Conservation (phyloP, 1,284 basidiomycete species). For the Inonotus obliquus region DNA sequence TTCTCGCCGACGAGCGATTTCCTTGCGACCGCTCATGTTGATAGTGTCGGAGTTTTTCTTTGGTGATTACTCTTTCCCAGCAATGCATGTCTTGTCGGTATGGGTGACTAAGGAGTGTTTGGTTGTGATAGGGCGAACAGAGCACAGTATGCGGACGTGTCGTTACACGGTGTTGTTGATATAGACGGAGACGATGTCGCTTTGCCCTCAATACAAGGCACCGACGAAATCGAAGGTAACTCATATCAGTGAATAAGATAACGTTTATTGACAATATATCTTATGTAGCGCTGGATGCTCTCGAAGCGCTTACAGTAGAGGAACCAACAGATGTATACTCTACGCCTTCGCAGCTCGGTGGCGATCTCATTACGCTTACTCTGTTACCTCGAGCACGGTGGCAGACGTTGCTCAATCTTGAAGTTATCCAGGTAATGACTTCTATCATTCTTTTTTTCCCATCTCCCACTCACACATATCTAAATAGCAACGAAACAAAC, state of each 20-base stretch:
- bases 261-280: constrained; percentile 5
- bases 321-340: constrained; percentile 70
- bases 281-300: constrained; percentile 55
- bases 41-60: constrained; percentile 90
- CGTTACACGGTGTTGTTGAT: constrained; percentile 77
- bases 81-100: neutral
- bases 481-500: constrained; percentile 86
- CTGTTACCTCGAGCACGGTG: constrained; percentile 90
- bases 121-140: constrained; percentile 75
- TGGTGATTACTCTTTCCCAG: constrained; percentile 51
- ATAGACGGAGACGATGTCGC: constrained; percentile 66
- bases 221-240: constrained; percentile 67
- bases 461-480: neutral
- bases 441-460: neutral
- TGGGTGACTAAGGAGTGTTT: neutral
- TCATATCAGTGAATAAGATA: neutral
- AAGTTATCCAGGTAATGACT: constrained; percentile 78
- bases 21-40: constrained; percentile 91
- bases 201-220: constrained; percentile 82
- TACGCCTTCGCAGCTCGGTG: constrained; percentile 81
- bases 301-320: constrained; percentile 48
- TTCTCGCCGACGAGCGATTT: constrained; percentile 97
- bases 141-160: constrained; percentile 86
- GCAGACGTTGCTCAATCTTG: constrained; percentile 95
- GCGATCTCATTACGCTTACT: constrained; percentile 87